Conservation (phyloP, 768 basidiomycete species). For the Infundibulicybe gibba region DNA sequence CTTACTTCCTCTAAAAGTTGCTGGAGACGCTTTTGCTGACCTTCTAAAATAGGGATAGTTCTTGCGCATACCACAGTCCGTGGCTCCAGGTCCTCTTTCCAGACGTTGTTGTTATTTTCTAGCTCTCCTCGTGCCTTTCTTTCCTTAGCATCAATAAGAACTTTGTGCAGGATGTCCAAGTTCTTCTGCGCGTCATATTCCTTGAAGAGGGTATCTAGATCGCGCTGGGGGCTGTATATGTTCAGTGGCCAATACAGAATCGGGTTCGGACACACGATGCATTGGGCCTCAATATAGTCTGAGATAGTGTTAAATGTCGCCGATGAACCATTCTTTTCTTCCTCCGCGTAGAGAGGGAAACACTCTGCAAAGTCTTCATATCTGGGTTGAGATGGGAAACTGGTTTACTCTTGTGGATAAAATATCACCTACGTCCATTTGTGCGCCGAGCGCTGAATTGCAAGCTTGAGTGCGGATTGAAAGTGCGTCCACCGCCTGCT, state of each 20-base stretch:
- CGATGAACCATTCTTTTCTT: slow-evolving; percentile 58
- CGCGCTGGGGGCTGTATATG: slow-evolving; percentile 35
- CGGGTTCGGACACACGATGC: slow-evolving; percentile 33
- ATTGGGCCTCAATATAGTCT: slow-evolving; percentile 67
- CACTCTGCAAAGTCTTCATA: slow-evolving; percentile 62
- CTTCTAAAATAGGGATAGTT: slow-evolving; percentile 55
- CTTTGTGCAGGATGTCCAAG: slow-evolving; percentile 65
- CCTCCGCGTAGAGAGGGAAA: slow-evolving; percentile 62
- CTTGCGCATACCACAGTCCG: slow-evolving; percentile 58
- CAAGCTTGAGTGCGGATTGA: slow-evolving; percentile 52
- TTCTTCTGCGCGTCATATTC: slow-evolving; percentile 66
- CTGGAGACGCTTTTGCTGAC: slow-evolving; percentile 34
- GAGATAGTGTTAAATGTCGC: slow-evolving; percentile 65
- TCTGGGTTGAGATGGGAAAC: slow-evolving; percentile 20
- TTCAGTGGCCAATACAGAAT: too few species aligned
- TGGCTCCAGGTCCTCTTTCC: slow-evolving; percentile 65
- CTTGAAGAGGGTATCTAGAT: slow-evolving; percentile 66
- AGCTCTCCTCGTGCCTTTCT: slow-evolving; percentile 43
- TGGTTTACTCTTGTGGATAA: neutral
- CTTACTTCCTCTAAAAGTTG: slow-evolving; percentile 35
- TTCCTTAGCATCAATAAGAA: slow-evolving; percentile 65
- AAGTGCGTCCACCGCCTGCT: slow-evolving; percentile 57
- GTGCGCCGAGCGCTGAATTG: slow-evolving; percentile 49
- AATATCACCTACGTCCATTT: slow-evolving; percentile 50
- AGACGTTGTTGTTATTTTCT: slow-evolving; percentile 45